Conservation (phyloP, 208 protist genomes). For the Acanthamoeba divionensis region DNA sequence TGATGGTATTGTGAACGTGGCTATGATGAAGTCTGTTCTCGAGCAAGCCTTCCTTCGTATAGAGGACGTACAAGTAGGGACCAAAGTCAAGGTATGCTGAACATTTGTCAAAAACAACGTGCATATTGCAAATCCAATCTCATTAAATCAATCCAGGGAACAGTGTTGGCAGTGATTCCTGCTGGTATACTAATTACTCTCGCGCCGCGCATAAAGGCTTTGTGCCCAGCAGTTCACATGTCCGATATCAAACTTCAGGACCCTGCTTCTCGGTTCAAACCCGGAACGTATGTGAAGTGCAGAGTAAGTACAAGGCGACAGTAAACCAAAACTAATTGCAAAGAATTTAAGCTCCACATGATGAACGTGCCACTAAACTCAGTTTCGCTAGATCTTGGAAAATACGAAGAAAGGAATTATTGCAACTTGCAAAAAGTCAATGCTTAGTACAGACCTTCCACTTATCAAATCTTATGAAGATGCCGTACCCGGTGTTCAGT, state of each 20-base stretch:
- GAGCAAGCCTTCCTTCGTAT: conserved; percentile 14
- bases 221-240: neutral
- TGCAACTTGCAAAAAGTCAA: conserved; percentile 20
- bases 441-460: conserved; percentile 33
- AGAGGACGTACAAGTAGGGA: neutral
- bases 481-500: neutral
- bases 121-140: neutral
- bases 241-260: conserved; percentile 19
- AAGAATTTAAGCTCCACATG: no score
- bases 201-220: neutral
- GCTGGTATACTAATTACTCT: neutral
- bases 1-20: neutral
- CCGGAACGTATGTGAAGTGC: conserved; percentile 4
- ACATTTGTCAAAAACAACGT: neutral
- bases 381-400: neutral
- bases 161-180: neutral
- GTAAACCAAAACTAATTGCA: no score
- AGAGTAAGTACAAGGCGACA: neutral
- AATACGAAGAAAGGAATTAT: neutral
- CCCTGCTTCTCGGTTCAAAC: conserved; percentile 8
- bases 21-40: neutral
- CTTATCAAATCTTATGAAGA: conserved; percentile 33
- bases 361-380: no score
- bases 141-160: neutral
- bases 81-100: neutral